phyloP scores from a whole-genome alignment of 805 yeast genomes.

The Ogataea pignaliae region DNA sequence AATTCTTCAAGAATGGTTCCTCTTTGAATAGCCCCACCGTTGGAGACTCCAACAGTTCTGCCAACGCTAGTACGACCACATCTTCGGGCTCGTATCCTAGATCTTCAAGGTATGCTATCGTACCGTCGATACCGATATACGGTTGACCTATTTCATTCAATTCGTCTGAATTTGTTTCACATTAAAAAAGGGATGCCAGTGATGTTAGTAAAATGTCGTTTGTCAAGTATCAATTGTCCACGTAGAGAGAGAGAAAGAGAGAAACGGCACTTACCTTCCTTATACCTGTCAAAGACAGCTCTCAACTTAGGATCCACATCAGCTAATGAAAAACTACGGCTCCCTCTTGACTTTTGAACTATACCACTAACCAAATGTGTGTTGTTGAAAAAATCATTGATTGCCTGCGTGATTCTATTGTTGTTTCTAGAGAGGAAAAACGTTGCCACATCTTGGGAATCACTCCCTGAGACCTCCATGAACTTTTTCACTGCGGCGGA shows the following conservation, averaged over 20 bases:
- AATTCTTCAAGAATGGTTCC: slow-evolving; percentile 49
- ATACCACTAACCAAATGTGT: slow-evolving; percentile 12
- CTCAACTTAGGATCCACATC: slow-evolving; percentile 16
- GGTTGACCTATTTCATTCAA: slow-evolving; percentile 24
- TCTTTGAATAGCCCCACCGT: slow-evolving; percentile 56
- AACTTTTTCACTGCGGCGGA: slow-evolving; percentile 29
- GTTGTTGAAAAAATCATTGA: slow-evolving; percentile 22
- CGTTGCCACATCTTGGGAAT: slow-evolving; percentile 31
- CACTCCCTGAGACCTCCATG: slow-evolving; percentile 37
- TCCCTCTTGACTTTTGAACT: slow-evolving; percentile 1
- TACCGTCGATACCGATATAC: slow-evolving; percentile 72
- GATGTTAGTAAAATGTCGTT: background rate
- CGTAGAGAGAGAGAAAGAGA: background rate
- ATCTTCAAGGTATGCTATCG: slow-evolving; percentile 62
- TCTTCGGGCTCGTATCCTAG: slow-evolving; percentile 74
- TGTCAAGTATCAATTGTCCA: background rate
- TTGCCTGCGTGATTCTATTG: slow-evolving; percentile 17
- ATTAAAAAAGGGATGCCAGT: background rate
- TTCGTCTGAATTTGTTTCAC: slow-evolving; percentile 4
- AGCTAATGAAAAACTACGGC: background rate
- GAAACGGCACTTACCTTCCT: slow-evolving; percentile 20
- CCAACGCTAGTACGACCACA: slow-evolving; percentile 61
- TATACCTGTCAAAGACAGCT: slow-evolving; percentile 32
- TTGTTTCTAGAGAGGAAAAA: slow-evolving; percentile 29
- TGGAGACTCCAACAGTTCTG: slow-evolving; percentile 64